Conservation (phyloP, 2,329 filamentous ascomycete genomes). For the Aureobasidium leucospermi region DNA sequence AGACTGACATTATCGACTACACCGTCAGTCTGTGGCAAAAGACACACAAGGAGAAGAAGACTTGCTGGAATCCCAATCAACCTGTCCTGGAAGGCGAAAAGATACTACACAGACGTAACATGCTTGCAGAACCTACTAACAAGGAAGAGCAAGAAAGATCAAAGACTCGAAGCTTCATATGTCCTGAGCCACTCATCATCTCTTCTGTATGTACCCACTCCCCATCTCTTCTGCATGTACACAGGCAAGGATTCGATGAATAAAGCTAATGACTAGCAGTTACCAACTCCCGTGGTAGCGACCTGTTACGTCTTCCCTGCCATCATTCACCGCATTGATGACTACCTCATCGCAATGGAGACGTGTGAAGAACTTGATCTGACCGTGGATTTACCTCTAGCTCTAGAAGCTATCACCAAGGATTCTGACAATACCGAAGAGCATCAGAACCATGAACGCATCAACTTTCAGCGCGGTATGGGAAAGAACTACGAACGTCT, state of each 20-base stretch:
- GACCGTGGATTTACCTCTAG: conserved; percentile 57
- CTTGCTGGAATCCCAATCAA: conserved; percentile 58
- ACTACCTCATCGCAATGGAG: conserved; percentile 71
- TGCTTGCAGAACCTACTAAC: conserved; percentile 61
- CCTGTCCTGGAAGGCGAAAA: conserved; percentile 72
- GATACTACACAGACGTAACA: conserved; percentile 71
- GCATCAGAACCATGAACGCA: conserved; percentile 51
- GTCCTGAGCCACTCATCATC: conserved; percentile 67
- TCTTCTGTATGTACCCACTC: conserved; percentile 51
- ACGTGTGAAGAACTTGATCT: conserved; percentile 61
- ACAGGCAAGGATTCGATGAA: background rate
- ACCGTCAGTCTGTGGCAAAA: conserved; percentile 68
- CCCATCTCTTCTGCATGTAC: conserved; percentile 28
- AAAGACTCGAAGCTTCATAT: conserved; percentile 51
- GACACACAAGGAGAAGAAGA: conserved; percentile 37
- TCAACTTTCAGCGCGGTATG: conserved; percentile 78
- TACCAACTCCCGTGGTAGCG: conserved; percentile 61
- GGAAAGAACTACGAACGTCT: conserved; percentile 90
- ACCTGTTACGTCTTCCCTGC: conserved; percentile 74
- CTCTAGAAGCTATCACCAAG: conserved; percentile 86
- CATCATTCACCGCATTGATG: conserved; percentile 76
- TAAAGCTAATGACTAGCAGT: conserved; percentile 35
- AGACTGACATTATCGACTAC: conserved; percentile 68
- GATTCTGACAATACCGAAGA: conserved; percentile 81
- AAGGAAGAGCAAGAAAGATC: conserved; percentile 40